phyloP scores from a whole-genome alignment of 352 stramenopile species.

The Pythium utonaiense region DNA sequence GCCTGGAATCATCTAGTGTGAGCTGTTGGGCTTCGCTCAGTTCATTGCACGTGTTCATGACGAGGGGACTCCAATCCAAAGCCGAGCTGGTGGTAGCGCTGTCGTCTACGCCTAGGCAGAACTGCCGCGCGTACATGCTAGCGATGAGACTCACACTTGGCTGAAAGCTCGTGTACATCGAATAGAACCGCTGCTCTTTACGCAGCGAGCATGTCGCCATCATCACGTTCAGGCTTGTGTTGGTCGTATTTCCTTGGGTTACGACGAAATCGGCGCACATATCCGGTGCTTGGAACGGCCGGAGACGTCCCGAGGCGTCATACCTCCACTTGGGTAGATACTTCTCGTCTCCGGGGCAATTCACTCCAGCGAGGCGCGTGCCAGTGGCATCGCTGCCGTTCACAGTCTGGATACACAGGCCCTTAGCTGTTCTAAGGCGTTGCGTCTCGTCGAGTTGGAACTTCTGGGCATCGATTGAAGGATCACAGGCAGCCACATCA shows the following conservation, averaged over 20 bases:
- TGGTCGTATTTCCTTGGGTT: not conserved
- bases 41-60: not conserved
- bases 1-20: slow-evolving; percentile 2
- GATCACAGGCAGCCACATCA: not conserved
- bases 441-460: not conserved
- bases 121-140: not conserved
- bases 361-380: not conserved
- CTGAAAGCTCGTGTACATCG: slow-evolving; percentile 9
- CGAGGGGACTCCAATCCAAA: slow-evolving; percentile 4
- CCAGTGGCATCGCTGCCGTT: not conserved
- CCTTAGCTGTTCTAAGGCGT: not conserved
- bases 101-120: not conserved
- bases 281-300: not conserved
- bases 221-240: not conserved
- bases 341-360: not conserved
- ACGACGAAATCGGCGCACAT: not conserved
- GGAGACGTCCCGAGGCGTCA: not conserved
- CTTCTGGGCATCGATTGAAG: not conserved
- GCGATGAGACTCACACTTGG: slow-evolving; percentile 5
- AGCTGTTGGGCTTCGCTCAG: not conserved
- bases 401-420: not conserved
- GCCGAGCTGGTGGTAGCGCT: slow-evolving; percentile 6
- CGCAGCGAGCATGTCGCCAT: not conserved
- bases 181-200: slow-evolving; percentile 8
- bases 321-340: not conserved